Conservation (phyloP, 768 basidiomycete genomes). For the Thelephora ganbajun region DNA sequence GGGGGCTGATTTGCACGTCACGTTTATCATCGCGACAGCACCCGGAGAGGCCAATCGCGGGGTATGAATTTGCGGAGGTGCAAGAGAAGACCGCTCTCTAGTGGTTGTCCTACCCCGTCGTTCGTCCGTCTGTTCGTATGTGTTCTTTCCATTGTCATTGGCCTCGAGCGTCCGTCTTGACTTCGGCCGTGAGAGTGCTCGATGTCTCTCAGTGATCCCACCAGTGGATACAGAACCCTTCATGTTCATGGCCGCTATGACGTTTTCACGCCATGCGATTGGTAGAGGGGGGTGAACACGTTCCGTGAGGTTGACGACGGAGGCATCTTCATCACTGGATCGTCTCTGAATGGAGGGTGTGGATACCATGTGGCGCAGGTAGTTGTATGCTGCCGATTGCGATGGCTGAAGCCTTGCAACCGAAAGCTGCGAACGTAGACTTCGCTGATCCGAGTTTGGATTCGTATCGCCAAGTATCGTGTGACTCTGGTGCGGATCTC, state of each 20-base stretch:
- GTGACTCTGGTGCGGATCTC: background rate
- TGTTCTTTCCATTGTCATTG: constrained; percentile 13
- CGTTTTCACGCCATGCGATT: constrained; percentile 54
- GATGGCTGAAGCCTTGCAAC: constrained; percentile 8
- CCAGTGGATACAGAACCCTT: constrained; percentile 33
- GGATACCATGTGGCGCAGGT: constrained; percentile 67
- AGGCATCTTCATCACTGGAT: constrained; percentile 3
- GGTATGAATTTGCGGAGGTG: constrained; percentile 21
- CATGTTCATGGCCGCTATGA: constrained; percentile 51
- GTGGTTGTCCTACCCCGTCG: background rate
- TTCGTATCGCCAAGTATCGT: background rate
- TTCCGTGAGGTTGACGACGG: constrained; percentile 6
- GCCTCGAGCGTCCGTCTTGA: constrained; percentile 1
- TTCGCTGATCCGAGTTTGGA: constrained; percentile 4
- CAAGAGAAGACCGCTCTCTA: constrained; percentile 7
- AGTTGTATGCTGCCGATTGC: constrained; percentile 39
- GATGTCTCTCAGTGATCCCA: constrained; percentile 15
- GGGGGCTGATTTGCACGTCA: constrained; percentile 60
- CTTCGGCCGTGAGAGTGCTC: constrained; percentile 6
- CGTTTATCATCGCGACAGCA: constrained; percentile 36
- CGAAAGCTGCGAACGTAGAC: constrained; percentile 9
- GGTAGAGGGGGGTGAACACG: constrained; percentile 37
- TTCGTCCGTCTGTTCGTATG: constrained; percentile 16
- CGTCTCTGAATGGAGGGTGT: constrained; percentile 27
- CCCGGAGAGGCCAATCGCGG: constrained; percentile 20